These are phyloP conservation scores for Triticum turgidum DNA, from an alignment of 176 grass and related monocot genomes.

Conservation along the genomic window DNA sequence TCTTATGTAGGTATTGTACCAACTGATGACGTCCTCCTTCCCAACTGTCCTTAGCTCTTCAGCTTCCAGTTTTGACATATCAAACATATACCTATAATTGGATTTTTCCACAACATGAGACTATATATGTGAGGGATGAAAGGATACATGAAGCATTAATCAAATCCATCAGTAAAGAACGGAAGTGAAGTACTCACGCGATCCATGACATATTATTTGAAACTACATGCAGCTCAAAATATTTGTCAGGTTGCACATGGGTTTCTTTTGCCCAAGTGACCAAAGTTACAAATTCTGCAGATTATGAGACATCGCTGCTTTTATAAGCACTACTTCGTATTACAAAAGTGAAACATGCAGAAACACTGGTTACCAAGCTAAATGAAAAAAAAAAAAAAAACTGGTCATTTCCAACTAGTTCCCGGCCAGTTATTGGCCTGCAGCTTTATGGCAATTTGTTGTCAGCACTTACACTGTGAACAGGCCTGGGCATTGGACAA, in stretches of 20 bases:
- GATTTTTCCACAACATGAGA: not conserved
- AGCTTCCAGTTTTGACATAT: constrained; percentile 81
- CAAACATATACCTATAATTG: constrained; percentile 70
- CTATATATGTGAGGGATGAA: not conserved
- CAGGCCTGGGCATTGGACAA: not conserved
- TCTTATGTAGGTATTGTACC: constrained; percentile 82
- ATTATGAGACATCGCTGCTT: not conserved
- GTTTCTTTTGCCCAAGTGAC: not conserved
- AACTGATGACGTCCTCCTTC: constrained; percentile 77
- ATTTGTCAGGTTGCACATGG: not conserved
- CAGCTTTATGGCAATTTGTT: not conserved
- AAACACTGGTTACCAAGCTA: not conserved
- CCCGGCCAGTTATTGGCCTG: not conserved
- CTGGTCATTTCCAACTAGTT: not conserved
- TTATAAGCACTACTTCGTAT: not conserved
- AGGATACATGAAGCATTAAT: not conserved
- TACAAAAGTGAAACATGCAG: not conserved
- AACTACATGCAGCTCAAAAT: not conserved
- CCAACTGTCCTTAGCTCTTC: constrained; percentile 79
- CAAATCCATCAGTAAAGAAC: not conserved
- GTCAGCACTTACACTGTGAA: not conserved
- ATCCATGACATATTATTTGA: not conserved
- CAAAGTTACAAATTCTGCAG: not conserved
- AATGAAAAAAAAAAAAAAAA: constrained; percentile 7
- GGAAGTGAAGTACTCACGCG: not conserved